Conservation (phyloP, 2,329 filamentous ascomycete species). For the Elsinoe necatrix region DNA sequence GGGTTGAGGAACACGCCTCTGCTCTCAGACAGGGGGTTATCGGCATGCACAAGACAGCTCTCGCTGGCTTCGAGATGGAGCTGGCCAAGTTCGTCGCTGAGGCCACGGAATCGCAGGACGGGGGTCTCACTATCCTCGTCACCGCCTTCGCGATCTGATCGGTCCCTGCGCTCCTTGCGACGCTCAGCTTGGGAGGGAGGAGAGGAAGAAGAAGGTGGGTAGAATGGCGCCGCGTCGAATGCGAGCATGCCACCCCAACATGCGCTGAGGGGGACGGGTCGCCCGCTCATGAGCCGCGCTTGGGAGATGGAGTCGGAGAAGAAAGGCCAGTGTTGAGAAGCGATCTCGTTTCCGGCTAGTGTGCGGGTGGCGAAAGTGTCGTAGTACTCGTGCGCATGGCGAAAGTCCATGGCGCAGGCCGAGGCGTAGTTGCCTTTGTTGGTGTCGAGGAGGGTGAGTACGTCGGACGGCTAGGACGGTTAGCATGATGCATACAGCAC, state of each 20-base stretch:
- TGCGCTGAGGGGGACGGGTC: constrained; percentile 51
- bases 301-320: constrained; percentile 46
- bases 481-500: not conserved
- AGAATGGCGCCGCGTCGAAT: constrained; percentile 50
- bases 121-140: constrained; percentile 17
- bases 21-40: constrained; percentile 50
- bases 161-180: too few species aligned
- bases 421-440: constrained; percentile 52
- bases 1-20: constrained; percentile 61
- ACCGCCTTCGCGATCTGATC: not conserved
- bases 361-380: constrained; percentile 57
- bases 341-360: constrained; percentile 41
- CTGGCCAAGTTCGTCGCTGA: constrained; percentile 51
- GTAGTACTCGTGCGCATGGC: constrained; percentile 47
- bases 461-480: constrained; percentile 43
- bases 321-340: constrained; percentile 52
- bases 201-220: constrained; percentile 21
- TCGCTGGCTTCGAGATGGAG: constrained; percentile 66
- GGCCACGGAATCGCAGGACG: constrained; percentile 53
- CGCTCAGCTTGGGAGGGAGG: too few species aligned
- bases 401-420: constrained; percentile 54
- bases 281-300: constrained; percentile 44
- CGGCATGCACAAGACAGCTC: constrained; percentile 68
- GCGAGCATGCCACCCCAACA: constrained; percentile 59
- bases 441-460: constrained; percentile 49